phyloP scores from a whole-genome alignment of 2,329 filamentous ascomycete species.

The Coniochaeta hoffmannii region DNA sequence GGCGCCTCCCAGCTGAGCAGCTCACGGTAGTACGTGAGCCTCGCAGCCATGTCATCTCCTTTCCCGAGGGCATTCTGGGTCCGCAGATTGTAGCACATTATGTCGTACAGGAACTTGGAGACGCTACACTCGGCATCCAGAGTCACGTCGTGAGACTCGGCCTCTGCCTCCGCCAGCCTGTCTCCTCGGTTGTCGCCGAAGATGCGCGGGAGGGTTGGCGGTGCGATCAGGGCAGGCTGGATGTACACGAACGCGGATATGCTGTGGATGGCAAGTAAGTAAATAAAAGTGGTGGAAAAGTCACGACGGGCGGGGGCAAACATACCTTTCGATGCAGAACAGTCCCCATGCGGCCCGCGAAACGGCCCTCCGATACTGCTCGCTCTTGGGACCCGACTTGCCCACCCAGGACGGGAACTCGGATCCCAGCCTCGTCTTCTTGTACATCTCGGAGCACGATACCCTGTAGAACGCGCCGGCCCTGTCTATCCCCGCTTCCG shows the following conservation, averaged over 20 bases:
- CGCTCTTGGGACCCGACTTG: neutral
- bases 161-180: neutral
- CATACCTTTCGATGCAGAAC: conserved; percentile 1
- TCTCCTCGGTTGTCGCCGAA: neutral
- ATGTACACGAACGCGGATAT: conserved; percentile 2
- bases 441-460: neutral
- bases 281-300: neutral
- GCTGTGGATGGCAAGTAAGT: neutral
- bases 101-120: neutral
- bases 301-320: neutral
- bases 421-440: neutral
- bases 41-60: neutral
- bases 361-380: neutral
- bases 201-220: neutral
- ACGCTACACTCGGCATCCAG: neutral
- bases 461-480: neutral
- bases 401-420: neutral
- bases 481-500: conserved; percentile 1
- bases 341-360: conserved; percentile 1
- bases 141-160: neutral
- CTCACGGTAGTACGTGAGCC: neutral
- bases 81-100: conserved; percentile 1
- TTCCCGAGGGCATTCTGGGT: neutral
- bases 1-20: neutral
- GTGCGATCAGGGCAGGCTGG: neutral